Percentiles rank a stretch among this genome's conserved stretches.
Evolutionary conservation across 2,329 filamentous ascomycete genomes (phyloP).

Genomic region (Aspergillus jensenii): DNA sequence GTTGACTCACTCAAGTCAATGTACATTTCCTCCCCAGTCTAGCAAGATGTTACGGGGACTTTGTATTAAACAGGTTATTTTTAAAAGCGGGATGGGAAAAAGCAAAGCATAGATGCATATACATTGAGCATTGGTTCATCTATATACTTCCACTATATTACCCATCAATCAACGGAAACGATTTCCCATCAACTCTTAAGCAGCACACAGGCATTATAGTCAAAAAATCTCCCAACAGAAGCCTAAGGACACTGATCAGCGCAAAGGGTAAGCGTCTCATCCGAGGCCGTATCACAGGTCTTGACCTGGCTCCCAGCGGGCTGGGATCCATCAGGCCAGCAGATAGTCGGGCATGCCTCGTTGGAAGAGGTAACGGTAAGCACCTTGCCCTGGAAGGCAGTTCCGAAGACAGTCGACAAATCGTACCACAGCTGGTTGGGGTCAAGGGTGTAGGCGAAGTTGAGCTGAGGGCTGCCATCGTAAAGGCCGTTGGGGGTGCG

Average conservation of each 20-base stretch:
- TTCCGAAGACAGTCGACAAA: constrained; percentile 44
- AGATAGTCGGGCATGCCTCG: constrained; percentile 26
- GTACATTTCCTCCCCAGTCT: too few relatives aligned
- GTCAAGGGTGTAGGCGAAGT: constrained; percentile 44
- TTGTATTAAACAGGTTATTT: too few relatives aligned
- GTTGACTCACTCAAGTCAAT: neutral
- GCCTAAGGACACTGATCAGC: constrained; percentile 18
- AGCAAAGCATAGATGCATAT: neutral
- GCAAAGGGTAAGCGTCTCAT: constrained; percentile 34
- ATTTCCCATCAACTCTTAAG: neutral
- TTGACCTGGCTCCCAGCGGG: constrained; percentile 33
- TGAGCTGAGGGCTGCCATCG: constrained; percentile 38
- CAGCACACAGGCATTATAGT: neutral
- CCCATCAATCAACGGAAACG: neutral
- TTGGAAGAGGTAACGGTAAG: constrained; percentile 27
- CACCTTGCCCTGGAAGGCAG: constrained; percentile 36
- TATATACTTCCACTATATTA: neutral
- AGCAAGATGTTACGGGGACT: too few relatives aligned
- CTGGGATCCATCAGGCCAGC: constrained; percentile 32
- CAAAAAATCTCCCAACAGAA: neutral
- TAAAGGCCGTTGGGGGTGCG: constrained; percentile 35
- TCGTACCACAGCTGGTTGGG: constrained; percentile 42
- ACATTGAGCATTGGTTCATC: neutral
- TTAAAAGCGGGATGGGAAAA: neutral
- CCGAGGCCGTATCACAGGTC: constrained; percentile 24